phyloP scores from a whole-genome alignment of 192 early-diverging fungal genomes.

The Glomus cerebriforme region DNA sequence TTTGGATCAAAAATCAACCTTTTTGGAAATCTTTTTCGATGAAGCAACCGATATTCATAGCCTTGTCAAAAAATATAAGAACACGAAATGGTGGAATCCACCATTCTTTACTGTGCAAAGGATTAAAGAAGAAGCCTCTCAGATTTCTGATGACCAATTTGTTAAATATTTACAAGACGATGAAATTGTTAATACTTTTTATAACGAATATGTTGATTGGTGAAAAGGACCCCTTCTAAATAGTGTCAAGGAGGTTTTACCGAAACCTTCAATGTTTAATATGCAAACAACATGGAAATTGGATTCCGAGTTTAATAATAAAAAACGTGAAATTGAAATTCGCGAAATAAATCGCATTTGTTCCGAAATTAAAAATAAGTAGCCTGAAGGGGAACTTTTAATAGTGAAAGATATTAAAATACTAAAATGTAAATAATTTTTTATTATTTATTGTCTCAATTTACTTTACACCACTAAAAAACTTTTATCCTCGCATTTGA shows the following conservation, averaged over 20 bases:
- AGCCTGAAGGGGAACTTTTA: constrained; percentile 2
- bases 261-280: not conserved
- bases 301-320: not conserved
- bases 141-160: not conserved
- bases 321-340: not conserved
- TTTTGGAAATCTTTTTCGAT: not conserved
- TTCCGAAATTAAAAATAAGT: not conserved
- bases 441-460: too few species aligned
- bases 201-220: constrained; percentile 8
- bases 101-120: not conserved
- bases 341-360: not conserved
- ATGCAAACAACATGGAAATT: not conserved
- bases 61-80: not conserved
- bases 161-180: not conserved
- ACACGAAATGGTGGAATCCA: not conserved
- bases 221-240: not conserved
- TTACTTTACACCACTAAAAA: not conserved
- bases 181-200: not conserved
- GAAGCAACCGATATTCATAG: not conserved
- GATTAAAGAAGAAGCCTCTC: not conserved
- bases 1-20: not conserved
- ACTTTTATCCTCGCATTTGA: not conserved
- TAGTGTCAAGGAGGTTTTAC: not conserved
- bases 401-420: not conserved
- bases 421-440: not conserved